Base-by-base conservation (phyloP, 2,329 filamentous ascomycete species). In the Capronia americana region DNA sequence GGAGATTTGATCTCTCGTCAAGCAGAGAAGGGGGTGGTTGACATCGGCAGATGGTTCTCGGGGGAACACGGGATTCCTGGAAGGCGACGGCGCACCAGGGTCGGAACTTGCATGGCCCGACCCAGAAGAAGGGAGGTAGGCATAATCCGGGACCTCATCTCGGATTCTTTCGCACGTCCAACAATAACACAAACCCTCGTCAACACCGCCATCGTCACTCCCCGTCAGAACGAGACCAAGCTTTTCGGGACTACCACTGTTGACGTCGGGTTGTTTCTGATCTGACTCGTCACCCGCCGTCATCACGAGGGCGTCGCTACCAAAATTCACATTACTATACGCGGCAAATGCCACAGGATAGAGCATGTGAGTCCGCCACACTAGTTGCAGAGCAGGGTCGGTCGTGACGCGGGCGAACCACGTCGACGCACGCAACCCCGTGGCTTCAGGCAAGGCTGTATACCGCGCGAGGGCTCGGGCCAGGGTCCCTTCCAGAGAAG, bases 81-180 rank as follows among this genome's bases (percentile, higher is more conserved):
- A 24, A 17, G 26, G 30, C 26, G 24, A 32, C 5, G 24, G 17
- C 8, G 5, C n/a, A 17, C 53, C 53, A n/a, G 4, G 17, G 53
- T 32, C 30, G 4, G n/a, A 10, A 30, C 28, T 28, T 4, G 11
- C 5, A 28, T 26, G 6, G 24, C 24, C 5, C 26, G 24, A 20
- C 24, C 8, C 24, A 8, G 24, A 11, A 32, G 23, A 11, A 7
- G 53, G 17, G 20, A 11, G 28, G 38, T 44, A 44, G 11, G 2
- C 14, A 55, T 55, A 55, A 32, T 55, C n/a, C 26, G 54, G 60
- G 23, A 34, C 26, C 4, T 70, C 63, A 38, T 70, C 66, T 4
- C 65, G 59, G 23, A 70, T 61, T n/a, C 68, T 63, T 50, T 70
- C 65, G 46, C 68, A 70, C 1, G 63, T 62, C 68, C 68, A 70